phyloP scores from a whole-genome alignment of 1,139 yeast genomes.

The Saccharomyces pastorianus region DNA sequence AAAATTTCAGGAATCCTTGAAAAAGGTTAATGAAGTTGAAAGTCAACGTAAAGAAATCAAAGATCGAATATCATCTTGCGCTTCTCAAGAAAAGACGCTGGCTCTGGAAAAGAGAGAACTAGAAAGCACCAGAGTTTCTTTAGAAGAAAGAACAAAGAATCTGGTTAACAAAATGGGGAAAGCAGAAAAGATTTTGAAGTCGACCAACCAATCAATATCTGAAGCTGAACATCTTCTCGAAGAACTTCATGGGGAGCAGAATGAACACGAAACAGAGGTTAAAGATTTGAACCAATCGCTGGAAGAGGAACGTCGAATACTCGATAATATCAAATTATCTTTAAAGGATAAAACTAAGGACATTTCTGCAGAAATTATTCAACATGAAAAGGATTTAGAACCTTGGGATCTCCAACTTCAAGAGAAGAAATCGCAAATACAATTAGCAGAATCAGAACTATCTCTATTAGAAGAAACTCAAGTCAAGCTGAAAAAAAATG shows the following conservation, averaged over 20 bases:
- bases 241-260: slow-evolving; percentile 39
- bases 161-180: slow-evolving; percentile 53
- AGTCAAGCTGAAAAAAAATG: slow-evolving; percentile 35
- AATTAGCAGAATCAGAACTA: slow-evolving; percentile 57
- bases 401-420: slow-evolving; percentile 77
- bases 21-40: slow-evolving; percentile 33
- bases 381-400: slow-evolving; percentile 57
- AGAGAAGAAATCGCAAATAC: slow-evolving; percentile 57
- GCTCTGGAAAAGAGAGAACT: slow-evolving; percentile 26
- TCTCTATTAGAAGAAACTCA: slow-evolving; percentile 45
- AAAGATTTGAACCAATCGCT: slow-evolving; percentile 41
- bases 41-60: slow-evolving; percentile 32
- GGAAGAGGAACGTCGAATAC: slow-evolving; percentile 43
- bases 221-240: slow-evolving; percentile 44
- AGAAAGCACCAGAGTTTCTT: slow-evolving; percentile 44
- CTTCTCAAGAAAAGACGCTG: slow-evolving; percentile 5
- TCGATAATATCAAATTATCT: slow-evolving; percentile 57
- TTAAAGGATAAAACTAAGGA: slow-evolving; percentile 54
- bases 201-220: slow-evolving; percentile 34
- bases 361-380: slow-evolving; percentile 32
- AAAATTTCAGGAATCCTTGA: slow-evolving; percentile 39
- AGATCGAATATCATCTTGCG: neutral
- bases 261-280: slow-evolving; percentile 34
- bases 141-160: slow-evolving; percentile 69
- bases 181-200: slow-evolving; percentile 41